A percentile compares a stretch with the other conserved stretches of the same genome.
Evolutionary conservation across 140 eudicot genomes (phyloP).

Genomic region (Ambrosia hybrid): DNA sequence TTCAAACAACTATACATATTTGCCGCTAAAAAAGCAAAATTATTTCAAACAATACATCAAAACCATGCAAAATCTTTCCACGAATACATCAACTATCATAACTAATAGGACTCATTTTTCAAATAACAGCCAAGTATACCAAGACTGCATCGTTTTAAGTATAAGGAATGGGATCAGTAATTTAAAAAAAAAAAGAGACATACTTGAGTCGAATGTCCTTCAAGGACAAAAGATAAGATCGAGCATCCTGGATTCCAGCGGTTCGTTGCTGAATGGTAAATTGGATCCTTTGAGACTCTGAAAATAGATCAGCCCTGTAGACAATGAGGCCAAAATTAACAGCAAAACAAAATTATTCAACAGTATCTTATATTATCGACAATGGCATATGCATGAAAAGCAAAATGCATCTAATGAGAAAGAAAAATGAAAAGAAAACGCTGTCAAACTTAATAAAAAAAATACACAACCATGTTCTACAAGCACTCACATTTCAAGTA

Average conservation of each 20-base stretch:
- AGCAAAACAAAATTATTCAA: background rate
- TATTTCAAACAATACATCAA: background rate
- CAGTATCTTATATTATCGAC: background rate
- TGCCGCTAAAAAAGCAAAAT: too few relatives aligned
- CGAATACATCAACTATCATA: background rate
- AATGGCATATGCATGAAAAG: background rate
- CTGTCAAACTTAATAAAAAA: background rate
- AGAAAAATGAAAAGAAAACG: background rate
- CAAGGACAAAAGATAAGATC: slow-evolving; percentile 56
- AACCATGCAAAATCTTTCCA: background rate
- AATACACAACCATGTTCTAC: background rate
- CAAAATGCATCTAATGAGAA: background rate
- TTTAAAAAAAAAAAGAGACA: background rate
- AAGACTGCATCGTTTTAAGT: background rate
- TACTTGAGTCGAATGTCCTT: slow-evolving; percentile 78
- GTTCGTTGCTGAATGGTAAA: slow-evolving; percentile 60
- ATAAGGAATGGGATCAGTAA: too few relatives aligned
- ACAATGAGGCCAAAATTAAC: background rate
- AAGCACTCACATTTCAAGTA: background rate
- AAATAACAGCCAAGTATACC: background rate
- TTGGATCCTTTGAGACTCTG: slow-evolving; percentile 71
- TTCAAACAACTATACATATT: background rate
- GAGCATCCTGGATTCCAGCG: slow-evolving; percentile 62
- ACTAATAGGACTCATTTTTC: background rate
- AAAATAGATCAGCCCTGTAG: slow-evolving; percentile 67